A percentile compares a stretch with the other conserved stretches of the same genome.
Evolutionary conservation across 768 basidiomycete species (phyloP).

Genomic region (Boletus reticuloceps): DNA sequence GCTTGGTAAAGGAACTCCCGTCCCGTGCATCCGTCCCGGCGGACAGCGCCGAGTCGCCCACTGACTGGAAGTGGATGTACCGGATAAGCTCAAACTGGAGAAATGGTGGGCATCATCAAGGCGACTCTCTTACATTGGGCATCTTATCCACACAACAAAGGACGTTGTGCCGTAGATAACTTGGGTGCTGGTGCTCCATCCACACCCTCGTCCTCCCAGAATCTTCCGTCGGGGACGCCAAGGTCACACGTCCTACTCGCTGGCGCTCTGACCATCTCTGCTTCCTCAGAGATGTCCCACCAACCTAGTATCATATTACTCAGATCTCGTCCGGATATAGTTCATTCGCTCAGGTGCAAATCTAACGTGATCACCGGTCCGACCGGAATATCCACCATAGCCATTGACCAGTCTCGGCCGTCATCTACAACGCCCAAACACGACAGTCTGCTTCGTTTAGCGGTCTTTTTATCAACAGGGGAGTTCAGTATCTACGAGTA

Average conservation of each 20-base stretch:
- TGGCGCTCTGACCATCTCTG: conserved; percentile 57
- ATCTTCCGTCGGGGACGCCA: background rate
- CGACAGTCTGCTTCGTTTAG: conserved; percentile 42
- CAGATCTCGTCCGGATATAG: conserved; percentile 17
- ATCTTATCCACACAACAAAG: conserved; percentile 38
- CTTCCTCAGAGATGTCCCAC: conserved; percentile 39
- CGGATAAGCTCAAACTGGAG: conserved; percentile 81
- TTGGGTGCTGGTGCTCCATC: conserved; percentile 15
- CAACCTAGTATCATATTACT: conserved; percentile 19
- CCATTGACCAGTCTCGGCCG: conserved; percentile 73
- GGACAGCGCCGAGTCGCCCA: conserved; percentile 33
- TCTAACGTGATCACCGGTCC: conserved; percentile 32
- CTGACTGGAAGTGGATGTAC: conserved; percentile 91
- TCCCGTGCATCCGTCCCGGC: conserved; percentile 38
- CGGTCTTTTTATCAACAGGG: conserved; percentile 64
- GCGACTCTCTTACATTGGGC: conserved; percentile 9
- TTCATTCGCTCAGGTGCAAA: conserved; percentile 44
- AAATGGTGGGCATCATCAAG: conserved; percentile 49
- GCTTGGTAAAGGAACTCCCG: conserved; percentile 59
- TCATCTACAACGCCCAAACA: conserved; percentile 29
- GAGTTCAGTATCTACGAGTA: conserved; percentile 62
- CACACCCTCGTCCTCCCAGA: background rate
- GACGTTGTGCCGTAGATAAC: conserved; percentile 56
- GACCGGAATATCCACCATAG: conserved; percentile 58
- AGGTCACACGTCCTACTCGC: conserved; percentile 52